These are phyloP conservation scores for Candida dubliniensis DNA, from an alignment of 1,139 yeast species.

Conservation along the genomic window DNA sequence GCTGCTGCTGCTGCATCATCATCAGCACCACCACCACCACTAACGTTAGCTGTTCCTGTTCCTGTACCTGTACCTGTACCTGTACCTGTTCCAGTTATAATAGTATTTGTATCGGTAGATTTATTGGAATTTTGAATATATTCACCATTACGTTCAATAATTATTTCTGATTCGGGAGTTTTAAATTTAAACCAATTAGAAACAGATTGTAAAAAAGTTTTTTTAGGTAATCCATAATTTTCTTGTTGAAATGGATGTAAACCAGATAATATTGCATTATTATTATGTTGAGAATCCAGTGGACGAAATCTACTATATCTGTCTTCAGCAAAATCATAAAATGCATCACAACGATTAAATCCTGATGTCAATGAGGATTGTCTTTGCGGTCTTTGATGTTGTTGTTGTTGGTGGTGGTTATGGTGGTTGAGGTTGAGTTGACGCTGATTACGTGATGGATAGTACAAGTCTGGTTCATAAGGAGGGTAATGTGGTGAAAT, in stretches of 20 bases:
- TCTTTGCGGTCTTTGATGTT: background rate
- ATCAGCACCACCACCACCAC: too few relatives aligned
- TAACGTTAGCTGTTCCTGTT: too few relatives aligned
- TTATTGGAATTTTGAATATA: background rate
- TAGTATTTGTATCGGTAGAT: constrained; percentile 1
- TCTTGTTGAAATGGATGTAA: constrained; percentile 40
- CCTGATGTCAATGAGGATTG: constrained; percentile 9
- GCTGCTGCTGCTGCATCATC: too few relatives aligned
- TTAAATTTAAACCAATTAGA: constrained; percentile 13
- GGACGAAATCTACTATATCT: constrained; percentile 55
- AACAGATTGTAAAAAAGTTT: constrained; percentile 10
- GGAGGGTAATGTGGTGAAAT: constrained; percentile 11
- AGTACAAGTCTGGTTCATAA: constrained; percentile 10
- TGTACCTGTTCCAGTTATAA: constrained; percentile 1
- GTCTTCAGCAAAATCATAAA: constrained; percentile 50
- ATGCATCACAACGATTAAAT: constrained; percentile 25
- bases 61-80: too few relatives aligned
- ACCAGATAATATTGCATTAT: constrained; percentile 35
- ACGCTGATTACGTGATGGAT: constrained; percentile 1
- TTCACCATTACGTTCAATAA: background rate
- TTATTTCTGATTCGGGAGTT: constrained; percentile 3
- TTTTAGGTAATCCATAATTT: constrained; percentile 12
- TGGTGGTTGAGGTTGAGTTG: constrained; percentile 3
- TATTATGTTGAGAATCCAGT: constrained; percentile 42
- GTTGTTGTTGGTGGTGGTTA: background rate